Base-by-base conservation (phyloP, 2,329 filamentous ascomycete genomes). In the Rhexocercosporidium sp. region DNA sequence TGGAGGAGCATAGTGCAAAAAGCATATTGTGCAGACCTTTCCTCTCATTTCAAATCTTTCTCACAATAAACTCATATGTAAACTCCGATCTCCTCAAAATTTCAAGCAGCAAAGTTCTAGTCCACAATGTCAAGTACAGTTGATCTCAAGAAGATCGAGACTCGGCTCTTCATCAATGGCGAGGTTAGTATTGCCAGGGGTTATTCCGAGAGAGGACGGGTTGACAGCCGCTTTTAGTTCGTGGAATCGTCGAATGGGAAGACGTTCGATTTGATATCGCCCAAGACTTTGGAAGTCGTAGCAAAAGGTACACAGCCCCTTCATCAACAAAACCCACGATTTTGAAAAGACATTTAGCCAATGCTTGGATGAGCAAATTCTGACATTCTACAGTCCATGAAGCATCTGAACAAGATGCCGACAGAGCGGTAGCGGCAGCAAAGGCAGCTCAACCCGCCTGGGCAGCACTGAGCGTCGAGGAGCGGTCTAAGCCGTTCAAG, bases 81-180 rank as follows among this genome's bases (percentile, higher is more conserved):
- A 44, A 12, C 3, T 44, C 39, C 39, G n/a, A 41, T 18, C 20
- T 44, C 9, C 9, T 18, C 29, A 62, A 2, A 27, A 27, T 34
- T 3, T 34, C 16, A 46, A 31, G 22, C 11, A 18, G 25, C 29
- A 20, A 1, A 51, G 39, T 34, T 18, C 37, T 56, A 12, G 12
- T 14, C 14, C 49, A 31, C 11, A 16, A 63, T 37, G 16, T n/a
- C 29, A 31, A 41, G 37, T 62, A 31, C 49, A 22, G 37, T 29
- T 47, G 29, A 31, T 44, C 39, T 59, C 20, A 67, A 67, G 61
- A 49, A 46, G 9, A 49, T 72, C 66, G 68, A 73, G 64, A 65
- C 70, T 57, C 18, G 79, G 27, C 77, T 85, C 64, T 83, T 84
- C 70, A 85, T 86, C 74, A 83, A 86, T 71, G 82, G 83, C 71